Evolutionary conservation across 768 basidiomycete genomes (phyloP).

Genomic region (Leccinum broughii): DNA sequence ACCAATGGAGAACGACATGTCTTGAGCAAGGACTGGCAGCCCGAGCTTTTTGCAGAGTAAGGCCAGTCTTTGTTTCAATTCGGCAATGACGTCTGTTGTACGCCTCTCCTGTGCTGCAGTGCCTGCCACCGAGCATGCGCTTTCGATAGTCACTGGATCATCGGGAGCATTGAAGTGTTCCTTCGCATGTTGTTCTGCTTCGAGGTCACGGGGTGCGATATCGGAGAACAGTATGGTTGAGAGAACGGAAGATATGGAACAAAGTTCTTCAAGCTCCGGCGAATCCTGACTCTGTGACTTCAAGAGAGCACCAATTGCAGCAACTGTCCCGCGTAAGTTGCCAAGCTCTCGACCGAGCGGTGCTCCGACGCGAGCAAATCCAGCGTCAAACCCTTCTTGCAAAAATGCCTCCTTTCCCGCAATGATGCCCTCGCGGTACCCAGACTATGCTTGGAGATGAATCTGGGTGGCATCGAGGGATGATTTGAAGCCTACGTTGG

Average conservation of each 20-base stretch:
- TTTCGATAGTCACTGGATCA: conserved; percentile 33
- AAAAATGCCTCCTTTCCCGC: conserved; percentile 86
- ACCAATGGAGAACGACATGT: not conserved
- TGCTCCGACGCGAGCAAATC: conserved; percentile 70
- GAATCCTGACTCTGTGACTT: conserved; percentile 27
- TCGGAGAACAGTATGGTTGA: conserved; percentile 65
- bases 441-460: conserved; percentile 52
- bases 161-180: conserved; percentile 52
- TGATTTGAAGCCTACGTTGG: conserved; percentile 49
- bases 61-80: conserved; percentile 39
- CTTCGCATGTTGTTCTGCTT: conserved; percentile 75
- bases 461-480: not conserved
- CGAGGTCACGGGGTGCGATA: conserved; percentile 70
- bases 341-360: conserved; percentile 81
- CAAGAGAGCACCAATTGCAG: conserved; percentile 62
- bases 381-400: conserved; percentile 88
- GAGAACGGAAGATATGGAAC: conserved; percentile 57
- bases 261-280: conserved; percentile 41
- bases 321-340: conserved; percentile 66
- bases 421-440: conserved; percentile 96
- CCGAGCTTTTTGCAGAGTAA: conserved; percentile 35
- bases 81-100: conserved; percentile 42
- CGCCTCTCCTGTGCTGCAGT: conserved; percentile 25
- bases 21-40: conserved; percentile 24
- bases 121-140: conserved; percentile 38